Conservation (phyloP, 2,329 filamentous ascomycete genomes). For the Colletotrichum endophyticum region DNA sequence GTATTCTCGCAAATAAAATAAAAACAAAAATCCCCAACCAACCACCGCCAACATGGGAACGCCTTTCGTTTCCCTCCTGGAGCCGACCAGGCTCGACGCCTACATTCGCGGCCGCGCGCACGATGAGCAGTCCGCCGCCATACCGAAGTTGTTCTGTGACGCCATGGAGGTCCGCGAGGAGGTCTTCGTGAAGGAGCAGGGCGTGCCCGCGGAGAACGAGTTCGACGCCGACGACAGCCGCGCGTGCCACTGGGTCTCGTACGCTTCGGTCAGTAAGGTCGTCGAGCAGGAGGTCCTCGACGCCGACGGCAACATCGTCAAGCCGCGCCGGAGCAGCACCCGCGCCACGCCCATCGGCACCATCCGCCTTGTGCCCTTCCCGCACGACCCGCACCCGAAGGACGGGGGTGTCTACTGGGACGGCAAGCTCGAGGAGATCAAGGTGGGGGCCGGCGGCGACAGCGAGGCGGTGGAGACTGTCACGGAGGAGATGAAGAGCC, state of each 20-base stretch:
- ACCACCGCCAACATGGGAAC: slow-evolving; percentile 45
- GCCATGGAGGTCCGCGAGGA: slow-evolving; percentile 66
- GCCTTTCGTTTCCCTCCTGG: slow-evolving; percentile 52
- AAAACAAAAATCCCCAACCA: background rate
- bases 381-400: slow-evolving; percentile 69
- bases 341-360: slow-evolving; percentile 69
- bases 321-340: slow-evolving; percentile 49
- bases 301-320: slow-evolving; percentile 43
- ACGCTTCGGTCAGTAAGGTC: slow-evolving; percentile 64
- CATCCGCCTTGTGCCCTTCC: slow-evolving; percentile 81
- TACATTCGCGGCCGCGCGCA: slow-evolving; percentile 46
- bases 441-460: background rate
- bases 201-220: slow-evolving; percentile 69
- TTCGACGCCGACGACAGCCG: slow-evolving; percentile 81
- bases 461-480: slow-evolving; percentile 25
- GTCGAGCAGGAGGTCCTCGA: slow-evolving; percentile 48
- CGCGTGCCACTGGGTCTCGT: slow-evolving; percentile 88
- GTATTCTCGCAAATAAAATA: background rate
- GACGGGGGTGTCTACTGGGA: slow-evolving; percentile 53
- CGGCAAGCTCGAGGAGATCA: slow-evolving; percentile 39
- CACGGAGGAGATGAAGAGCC: background rate
- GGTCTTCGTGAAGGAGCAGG: slow-evolving; percentile 68
- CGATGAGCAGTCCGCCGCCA: slow-evolving; percentile 46
- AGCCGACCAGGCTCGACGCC: slow-evolving; percentile 53
- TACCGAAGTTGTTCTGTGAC: slow-evolving; percentile 64